Conservation (phyloP, 1,284 basidiomycete genomes). For the Cutaneotrichosporon spelunceum region DNA sequence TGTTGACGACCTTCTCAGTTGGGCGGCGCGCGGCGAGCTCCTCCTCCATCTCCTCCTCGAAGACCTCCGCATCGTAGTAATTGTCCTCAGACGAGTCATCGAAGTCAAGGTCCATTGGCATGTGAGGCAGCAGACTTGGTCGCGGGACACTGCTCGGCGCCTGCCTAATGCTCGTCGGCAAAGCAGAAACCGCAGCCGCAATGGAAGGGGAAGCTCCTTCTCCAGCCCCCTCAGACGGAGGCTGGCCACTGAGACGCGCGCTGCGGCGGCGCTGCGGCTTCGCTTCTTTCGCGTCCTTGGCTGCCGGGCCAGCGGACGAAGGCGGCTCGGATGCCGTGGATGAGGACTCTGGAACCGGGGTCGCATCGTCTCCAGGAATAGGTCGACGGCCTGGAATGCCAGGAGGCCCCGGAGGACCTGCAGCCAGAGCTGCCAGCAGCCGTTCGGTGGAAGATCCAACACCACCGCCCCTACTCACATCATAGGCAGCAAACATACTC, state of each 20-base stretch:
- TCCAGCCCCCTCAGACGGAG: constrained; percentile 22
- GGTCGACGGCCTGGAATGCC: constrained; percentile 25
- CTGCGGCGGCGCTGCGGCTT: constrained; percentile 64
- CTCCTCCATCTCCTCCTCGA: constrained; percentile 62
- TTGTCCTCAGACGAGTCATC: constrained; percentile 70
- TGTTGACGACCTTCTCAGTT: constrained; percentile 76
- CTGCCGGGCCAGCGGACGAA: constrained; percentile 7
- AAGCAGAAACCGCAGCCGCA: constrained; percentile 6
- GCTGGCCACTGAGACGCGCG: constrained; percentile 71
- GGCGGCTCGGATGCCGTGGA: background rate
- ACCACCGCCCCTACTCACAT: constrained; percentile 51
- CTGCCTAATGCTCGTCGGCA: background rate
- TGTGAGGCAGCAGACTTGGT: constrained; percentile 27
- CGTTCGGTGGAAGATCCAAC: constrained; percentile 52
- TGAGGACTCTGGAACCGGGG: background rate
- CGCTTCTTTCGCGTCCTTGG: constrained; percentile 17
- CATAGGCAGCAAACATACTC: constrained; percentile 84
- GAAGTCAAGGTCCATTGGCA: constrained; percentile 47
- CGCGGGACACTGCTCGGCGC: constrained; percentile 7
- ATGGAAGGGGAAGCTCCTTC: constrained; percentile 8
- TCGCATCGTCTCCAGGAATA: background rate
- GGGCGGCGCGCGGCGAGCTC: constrained; percentile 44
- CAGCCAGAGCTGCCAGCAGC: constrained; percentile 55
- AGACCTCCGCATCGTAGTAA: constrained; percentile 58
- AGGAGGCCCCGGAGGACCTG: constrained; percentile 28